phyloP scores from a whole-genome alignment of 495 filamentous ascomycete species.

The Darksidea phi region DNA sequence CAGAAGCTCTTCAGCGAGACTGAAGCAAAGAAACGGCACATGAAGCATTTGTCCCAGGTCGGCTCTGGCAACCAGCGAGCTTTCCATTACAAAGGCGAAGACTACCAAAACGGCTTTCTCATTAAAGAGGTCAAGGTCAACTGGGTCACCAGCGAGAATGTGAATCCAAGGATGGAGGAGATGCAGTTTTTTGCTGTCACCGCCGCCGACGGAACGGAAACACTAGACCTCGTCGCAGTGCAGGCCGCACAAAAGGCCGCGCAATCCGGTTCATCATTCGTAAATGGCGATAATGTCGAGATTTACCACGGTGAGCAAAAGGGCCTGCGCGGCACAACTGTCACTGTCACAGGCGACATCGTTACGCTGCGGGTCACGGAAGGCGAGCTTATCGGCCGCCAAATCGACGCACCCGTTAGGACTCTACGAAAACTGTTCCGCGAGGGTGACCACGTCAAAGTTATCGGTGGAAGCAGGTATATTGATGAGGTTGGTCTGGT shows the following conservation, averaged over 20 bases:
- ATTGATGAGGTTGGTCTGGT: slow-evolving; percentile 96
- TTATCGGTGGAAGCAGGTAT: slow-evolving; percentile 91
- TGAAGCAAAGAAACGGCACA: slow-evolving; percentile 86
- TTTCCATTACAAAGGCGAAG: slow-evolving; percentile 82
- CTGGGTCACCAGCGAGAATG: slow-evolving; percentile 75
- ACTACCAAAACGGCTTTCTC: slow-evolving; percentile 88
- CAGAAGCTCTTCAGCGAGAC: slow-evolving; percentile 89
- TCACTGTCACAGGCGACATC: slow-evolving; percentile 86
- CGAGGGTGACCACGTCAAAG: slow-evolving; percentile 96
- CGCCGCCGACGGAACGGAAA: slow-evolving; percentile 86
- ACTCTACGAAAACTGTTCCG: slow-evolving; percentile 90
- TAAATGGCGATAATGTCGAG: slow-evolving; percentile 90
- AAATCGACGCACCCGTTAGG: slow-evolving; percentile 88
- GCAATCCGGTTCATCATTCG: slow-evolving; percentile 73
- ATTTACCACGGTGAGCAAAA: slow-evolving; percentile 96
- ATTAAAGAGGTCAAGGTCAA: slow-evolving; percentile 93
- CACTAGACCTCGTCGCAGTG: slow-evolving; percentile 85
- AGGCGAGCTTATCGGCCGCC: slow-evolving; percentile 77
- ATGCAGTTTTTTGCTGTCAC: slow-evolving; percentile 89
- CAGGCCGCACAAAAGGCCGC: slow-evolving; percentile 81
- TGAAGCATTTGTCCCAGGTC: slow-evolving; percentile 56
- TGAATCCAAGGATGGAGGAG: slow-evolving; percentile 91
- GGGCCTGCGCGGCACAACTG: slow-evolving; percentile 79
- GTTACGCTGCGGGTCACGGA: slow-evolving; percentile 85
- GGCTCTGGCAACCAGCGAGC: slow-evolving; percentile 53